A percentile compares a stretch with the other conserved stretches of the same genome.
Conservation (phyloP, 768 basidiomycete species). For the Russula sp. region DNA sequence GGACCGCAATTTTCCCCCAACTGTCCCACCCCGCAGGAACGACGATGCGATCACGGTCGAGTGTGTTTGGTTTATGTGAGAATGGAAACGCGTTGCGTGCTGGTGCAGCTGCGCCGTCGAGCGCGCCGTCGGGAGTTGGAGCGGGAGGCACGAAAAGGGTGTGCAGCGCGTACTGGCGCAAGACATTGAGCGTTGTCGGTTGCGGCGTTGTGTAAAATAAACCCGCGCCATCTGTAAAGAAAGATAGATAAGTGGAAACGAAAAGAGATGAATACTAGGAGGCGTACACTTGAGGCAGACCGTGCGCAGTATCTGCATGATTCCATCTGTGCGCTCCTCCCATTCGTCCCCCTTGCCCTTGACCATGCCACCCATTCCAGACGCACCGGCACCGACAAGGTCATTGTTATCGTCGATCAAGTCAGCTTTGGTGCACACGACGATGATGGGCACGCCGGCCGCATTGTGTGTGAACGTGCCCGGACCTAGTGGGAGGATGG, state of each 20-base stretch:
- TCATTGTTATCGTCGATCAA: conserved; percentile 82
- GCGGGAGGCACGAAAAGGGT: conserved; percentile 73
- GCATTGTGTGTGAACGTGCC: conserved; percentile 86
- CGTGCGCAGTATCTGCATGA: conserved; percentile 93
- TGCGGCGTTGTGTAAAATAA: conserved; percentile 88
- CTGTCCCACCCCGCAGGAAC: conserved; percentile 98
- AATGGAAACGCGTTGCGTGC: conserved; percentile 84
- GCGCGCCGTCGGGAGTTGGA: conserved; percentile 43
- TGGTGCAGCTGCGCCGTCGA: conserved; percentile 44
- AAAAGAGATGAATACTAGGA: conserved; percentile 22
- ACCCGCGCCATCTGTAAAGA: conserved; percentile 76
- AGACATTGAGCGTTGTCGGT: conserved; percentile 66
- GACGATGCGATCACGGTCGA: conserved; percentile 89
- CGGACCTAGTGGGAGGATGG: conserved; percentile 76
- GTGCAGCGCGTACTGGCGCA: conserved; percentile 84
- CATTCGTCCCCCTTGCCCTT: conserved; percentile 89
- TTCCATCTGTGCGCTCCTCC: conserved; percentile 93
- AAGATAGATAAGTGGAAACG: conserved; percentile 9
- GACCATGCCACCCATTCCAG: conserved; percentile 87
- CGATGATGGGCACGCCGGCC: conserved; percentile 81
- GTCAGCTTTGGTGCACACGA: conserved; percentile 92
- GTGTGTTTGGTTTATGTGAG: conserved; percentile 78
- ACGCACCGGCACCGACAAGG: conserved; percentile 62
- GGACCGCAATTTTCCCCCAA: conserved; percentile 91
- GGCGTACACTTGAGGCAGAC: conserved; percentile 87